Base-by-base conservation (phyloP, 176 grass and related monocot species). In the Microstegium vimineum region DNA sequence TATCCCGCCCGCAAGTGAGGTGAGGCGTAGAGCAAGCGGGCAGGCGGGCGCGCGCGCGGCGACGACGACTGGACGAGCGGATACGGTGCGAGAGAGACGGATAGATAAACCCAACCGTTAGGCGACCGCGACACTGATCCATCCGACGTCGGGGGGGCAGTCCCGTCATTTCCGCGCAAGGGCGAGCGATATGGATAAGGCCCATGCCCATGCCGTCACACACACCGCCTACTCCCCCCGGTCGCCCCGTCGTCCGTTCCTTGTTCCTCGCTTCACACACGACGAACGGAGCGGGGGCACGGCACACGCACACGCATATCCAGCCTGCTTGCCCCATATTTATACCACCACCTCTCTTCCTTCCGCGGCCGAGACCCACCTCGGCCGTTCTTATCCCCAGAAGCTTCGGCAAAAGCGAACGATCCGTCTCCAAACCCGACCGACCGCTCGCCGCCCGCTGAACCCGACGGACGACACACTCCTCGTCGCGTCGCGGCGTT, bases 171-270 rank as follows among this genome's bases (percentile, higher is more conserved):
- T 43, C 33, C 10, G 0, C 2, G 11, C 35, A 6, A 15, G 62
- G 10, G 57, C 51, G 26, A 30, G 14, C 61, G 5, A 5, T 72
- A 41, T 72, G 76, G 90, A 97, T 91, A 93, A 91, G 69, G 41
- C 57, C 30, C 67, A 3, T 6, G 30, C 3, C 22, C n/a, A 43
- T 25, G 25, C 71, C 71, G 30, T 5, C 45, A 15, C 17, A n/a
- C 75, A 25, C 85, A 75, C 79, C 81, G 78, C 6, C 81, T 75
- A 26, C 69, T 74, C 20, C 83, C 86, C 47, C 83, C 86, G 62
- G 81, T 79, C 78, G 62, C 71, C 45, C 37, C 33, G 41, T 63
- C 33, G 41, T 63, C 72, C 71, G 25, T 15, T 13, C 6, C 25
- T 32, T 3, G 25, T 23, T 20, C 15, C 27, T 54, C 41, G 4